Evolutionary conservation across 148 eudicot genomes (phyloP), one percentile per base, ranked within the genome.

Genomic region (Rhododendron ferrugineum): DNA sequence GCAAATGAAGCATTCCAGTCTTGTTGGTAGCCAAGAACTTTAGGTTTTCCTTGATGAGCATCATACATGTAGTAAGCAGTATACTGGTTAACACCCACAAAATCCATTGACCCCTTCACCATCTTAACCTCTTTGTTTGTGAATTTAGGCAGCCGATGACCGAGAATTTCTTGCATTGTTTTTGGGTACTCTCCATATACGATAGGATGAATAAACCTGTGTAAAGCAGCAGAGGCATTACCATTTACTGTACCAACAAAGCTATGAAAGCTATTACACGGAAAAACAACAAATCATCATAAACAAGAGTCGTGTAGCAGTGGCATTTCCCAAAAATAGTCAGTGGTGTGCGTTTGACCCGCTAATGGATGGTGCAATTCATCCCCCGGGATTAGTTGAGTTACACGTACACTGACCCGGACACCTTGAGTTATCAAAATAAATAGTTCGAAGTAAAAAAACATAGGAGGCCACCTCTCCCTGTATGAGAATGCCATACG

Each of bases 61-160:
- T 94, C 90, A 77, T 83, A 89, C 82, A 95, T 93, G 84, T 97
- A 97, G 86, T 86, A 94, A 80, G 98, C 77, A 72, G 99, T 95
- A 85, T 97, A 97, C 54, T 97, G 95, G 89, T 97, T 97, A 70
- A 97, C 90, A 84, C 98, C 99, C 23, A 97, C 87, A 73, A 88
- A 92, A 82, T 97, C 99, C 80, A 94, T 88, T 34, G 99, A 95
- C 0, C 99, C 99, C 52, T 95, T 93, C 56, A 97, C 96, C 90
- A 93, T 90, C 82, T 89, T 84, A 5, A 89, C 87, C 85, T 97
- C 99, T 79, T 92, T 93, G 86, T 84, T 47, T 8, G 93, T 92
- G 91, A 97, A 97, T 86, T 92, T 95, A 0, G 98, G 98, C 68
- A 97, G 92, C 82, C 99, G 90, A 8, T 93, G 85, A 20, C 91